Evolutionary conservation across 495 filamentous ascomycete genomes (phyloP), one percentile per base, ranked within the genome.

Genomic region (Talaromyces thailandensis): DNA sequence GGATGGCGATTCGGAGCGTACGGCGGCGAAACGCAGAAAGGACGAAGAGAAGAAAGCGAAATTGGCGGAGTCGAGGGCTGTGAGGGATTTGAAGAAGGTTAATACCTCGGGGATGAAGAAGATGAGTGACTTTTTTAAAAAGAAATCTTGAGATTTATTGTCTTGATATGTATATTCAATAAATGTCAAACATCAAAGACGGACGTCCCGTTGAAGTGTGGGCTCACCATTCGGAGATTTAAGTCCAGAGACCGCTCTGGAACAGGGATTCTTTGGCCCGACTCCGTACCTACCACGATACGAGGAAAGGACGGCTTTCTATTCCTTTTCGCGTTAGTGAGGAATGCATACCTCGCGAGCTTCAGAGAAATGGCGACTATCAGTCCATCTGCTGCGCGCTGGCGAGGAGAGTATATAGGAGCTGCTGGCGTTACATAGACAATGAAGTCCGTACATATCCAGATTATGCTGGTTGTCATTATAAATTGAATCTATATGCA

Each of bases 101-200:
- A 88, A 96, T 70, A 91, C 86, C 0, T 84, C 68, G 16, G 95
- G 94, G 26, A 99, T 99, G 94, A 91, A 89, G 81, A 98, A 96
- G 80, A 83, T 98, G 86, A 96, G 91, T 66, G 83, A 87, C 64
- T 98, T 98, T 72, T 98, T 98, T 71, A 82, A 81, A 40, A 96
- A 93, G 77, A 86, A 74, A 9, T 65, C 73, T 31, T 40, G 57
- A 24, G 48, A 55, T 48, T 21, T 21, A 18, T 8, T 21, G 4
- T 21, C n/a, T 7, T 21, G n/a, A 21, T 48, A 5, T 21, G 43
- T 48, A 21, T 23, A 48, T 48, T 48, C n/a, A 8, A 48, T 48
- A 21, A 18, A 18, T 45, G 4, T 14, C 11, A 2, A 14, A n/a
- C n/a, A n/a, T n/a, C n/a, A n/a, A n/a, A n/a, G n/a, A n/a, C n/a